Base-by-base conservation (phyloP, 768 basidiomycete genomes). In the Saitozyma podzolica region DNA sequence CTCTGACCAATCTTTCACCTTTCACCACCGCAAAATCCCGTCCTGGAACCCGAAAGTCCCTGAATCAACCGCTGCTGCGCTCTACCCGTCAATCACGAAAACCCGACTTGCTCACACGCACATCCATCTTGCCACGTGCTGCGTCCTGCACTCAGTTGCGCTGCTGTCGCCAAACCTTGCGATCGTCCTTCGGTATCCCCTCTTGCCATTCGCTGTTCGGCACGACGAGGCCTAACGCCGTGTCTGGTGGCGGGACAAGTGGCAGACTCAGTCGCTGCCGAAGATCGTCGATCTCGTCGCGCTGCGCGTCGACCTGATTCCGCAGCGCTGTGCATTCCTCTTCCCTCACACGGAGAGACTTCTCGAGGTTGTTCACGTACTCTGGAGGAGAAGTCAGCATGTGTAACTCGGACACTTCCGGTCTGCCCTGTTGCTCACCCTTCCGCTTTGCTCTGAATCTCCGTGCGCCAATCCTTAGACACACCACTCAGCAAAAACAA, bases 381-480 rank as follows among this genome's bases (percentile, higher is more conserved):
- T 75, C 74, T 75, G 52, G 9, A 14, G 11, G 19, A 54, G 47
- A 64, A 59, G 19, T 14, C 14, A 17, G 47, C 14, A 39, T 5
- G 6, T 43, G 40, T 39, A 41, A 5, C 8, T 48, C 17, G 16
- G 47, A 49, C 11, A 63, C 6, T 6, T 17, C 45, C 7, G 8
- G 45, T 6, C 54, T 3, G n/a, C 7, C n/a, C n/a, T n/a, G n/a
- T n/a, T n/a, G 59, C 73, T 62, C 55, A 74, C 73, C 67, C 47
- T 72, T 72, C 39, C 67, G 51, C 50, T 71, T 67, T 10, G 70
- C 68, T 41, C 71, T 60, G 62, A 73, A 69, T 43, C 65, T 42
- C 20, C 66, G 50, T 1, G 68, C 72, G 6, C 59, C 64, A 40
- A 69, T 59, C 29, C 59, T 58, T 16, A 39, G 13, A 60, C 40